A percentile compares a stretch with the other conserved stretches of the same genome.
Conservation (phyloP, 2,329 filamentous ascomycete genomes). For the Colletotrichum endophyticum region DNA sequence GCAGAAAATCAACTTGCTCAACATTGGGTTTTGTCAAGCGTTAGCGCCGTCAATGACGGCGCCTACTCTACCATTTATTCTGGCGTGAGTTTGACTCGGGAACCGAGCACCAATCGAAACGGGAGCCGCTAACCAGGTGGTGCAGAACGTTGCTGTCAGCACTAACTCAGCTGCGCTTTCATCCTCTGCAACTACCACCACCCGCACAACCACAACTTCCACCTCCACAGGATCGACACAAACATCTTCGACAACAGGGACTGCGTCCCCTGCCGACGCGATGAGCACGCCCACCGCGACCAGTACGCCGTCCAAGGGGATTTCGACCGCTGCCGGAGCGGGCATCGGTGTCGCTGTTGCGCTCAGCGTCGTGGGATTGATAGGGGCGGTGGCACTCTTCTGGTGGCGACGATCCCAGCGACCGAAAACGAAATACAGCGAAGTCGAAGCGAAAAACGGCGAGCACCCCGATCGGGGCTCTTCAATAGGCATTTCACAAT, state of each 20-base stretch:
- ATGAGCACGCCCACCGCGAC: not conserved
- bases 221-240: not conserved
- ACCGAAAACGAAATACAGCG: conserved; percentile 3
- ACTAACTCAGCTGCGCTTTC: not conserved
- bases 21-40: conserved; percentile 38
- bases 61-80: conserved; percentile 37
- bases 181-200: conserved; percentile 13
- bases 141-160: not conserved
- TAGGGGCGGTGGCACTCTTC: conserved; percentile 27
- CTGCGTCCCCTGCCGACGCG: not conserved
- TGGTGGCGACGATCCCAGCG: conserved; percentile 28
- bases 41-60: conserved; percentile 32
- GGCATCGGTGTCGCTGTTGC: conserved; percentile 34
- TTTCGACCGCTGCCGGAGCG: conserved; percentile 33
- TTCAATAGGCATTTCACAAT: not conserved
- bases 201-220: not conserved
- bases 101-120: not conserved
- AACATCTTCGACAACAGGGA: not conserved
- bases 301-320: conserved; percentile 1
- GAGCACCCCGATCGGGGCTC: not conserved
- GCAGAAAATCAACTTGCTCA: conserved; percentile 31
- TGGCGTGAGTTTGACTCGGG: conserved; percentile 24
- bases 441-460: conserved; percentile 11
- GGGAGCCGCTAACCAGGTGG: not conserved
- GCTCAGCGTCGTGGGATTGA: conserved; percentile 28